Conservation (phyloP, 805 yeast genomes). For the Candida sithepensis region DNA sequence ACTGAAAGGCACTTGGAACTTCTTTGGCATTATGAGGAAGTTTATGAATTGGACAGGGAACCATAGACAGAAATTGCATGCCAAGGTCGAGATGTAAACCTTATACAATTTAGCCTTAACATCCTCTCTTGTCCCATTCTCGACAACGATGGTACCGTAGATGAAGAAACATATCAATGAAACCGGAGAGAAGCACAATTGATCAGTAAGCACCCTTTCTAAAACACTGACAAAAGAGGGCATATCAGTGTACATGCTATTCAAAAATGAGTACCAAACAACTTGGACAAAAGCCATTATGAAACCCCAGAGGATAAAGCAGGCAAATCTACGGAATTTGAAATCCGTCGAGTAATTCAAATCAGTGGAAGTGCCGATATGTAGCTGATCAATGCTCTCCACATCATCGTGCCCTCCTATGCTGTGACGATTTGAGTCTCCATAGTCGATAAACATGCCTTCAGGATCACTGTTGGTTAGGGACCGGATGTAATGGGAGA, state of each 20-base stretch:
- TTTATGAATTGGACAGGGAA: constrained; percentile 77
- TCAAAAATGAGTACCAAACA: constrained; percentile 83
- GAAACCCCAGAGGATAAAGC: constrained; percentile 87
- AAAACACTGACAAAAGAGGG: constrained; percentile 82
- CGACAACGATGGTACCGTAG: constrained; percentile 79
- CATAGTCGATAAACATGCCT: constrained; percentile 33
- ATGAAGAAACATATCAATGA: constrained; percentile 77
- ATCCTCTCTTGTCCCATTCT: constrained; percentile 64
- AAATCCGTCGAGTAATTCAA: constrained; percentile 31
- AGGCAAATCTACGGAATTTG: constrained; percentile 65
- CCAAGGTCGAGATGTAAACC: constrained; percentile 64
- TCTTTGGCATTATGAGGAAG: constrained; percentile 64
- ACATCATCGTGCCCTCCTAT: background rate
- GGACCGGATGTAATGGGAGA: constrained; percentile 18
- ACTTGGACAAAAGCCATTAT: constrained; percentile 78
- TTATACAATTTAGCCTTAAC: constrained; percentile 60
- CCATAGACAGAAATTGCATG: constrained; percentile 74
- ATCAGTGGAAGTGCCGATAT: background rate
- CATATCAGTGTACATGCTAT: constrained; percentile 71
- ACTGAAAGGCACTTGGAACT: constrained; percentile 86
- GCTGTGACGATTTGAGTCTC: constrained; percentile 12
- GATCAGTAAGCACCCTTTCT: constrained; percentile 86
- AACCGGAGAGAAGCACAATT: constrained; percentile 83
- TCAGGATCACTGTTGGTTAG: constrained; percentile 16
- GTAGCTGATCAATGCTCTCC: background rate